Base-by-base conservation (phyloP, 768 basidiomycete genomes). In the Suillus fuscotomentosus region DNA sequence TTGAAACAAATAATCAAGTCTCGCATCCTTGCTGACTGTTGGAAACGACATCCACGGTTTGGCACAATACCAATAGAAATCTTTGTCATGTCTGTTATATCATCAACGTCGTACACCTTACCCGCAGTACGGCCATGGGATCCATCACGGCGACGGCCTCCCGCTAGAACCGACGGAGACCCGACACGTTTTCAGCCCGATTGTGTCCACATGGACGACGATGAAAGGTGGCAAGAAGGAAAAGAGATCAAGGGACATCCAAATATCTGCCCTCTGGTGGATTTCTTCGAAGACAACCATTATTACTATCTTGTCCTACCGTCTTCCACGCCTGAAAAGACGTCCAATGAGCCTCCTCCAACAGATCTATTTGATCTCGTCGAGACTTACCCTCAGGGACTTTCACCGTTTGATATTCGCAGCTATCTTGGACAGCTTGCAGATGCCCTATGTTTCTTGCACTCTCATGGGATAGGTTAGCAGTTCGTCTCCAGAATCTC, bases 1-100 rank as follows among this genome's bases (percentile, higher is more conserved):
- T 95, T 99, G 78, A 99, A 99, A 73, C 96, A 97, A 77, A 90
- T 99, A 72, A 96, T 99, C 82, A 99, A 99, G 77, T 95, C 94
- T 55, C 92, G 97, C 60, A 99, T 99, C 65, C 85, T 99, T 60
- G 97, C 97, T 38, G 97, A 99, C 79, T 99, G 97, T 77, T 99
- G 97, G 97, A 99, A 99, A 81, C 93, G 92, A 72, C 97, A 99
- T 75, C 91, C 92, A 50, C 87, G 90, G 66, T 86, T 92, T 75
- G 97, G 97, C 63, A 97, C 97, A 9, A 97, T 99, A 71, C 97
- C 97, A 17, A 97, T 99, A 80, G 97, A 99, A 79, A 97, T 97
- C 31, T 92, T 91, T 73, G 92, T 95, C 72, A 92, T 95, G 93
- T 92, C 92, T 64, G 87, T 91, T 55, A 89, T 94, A 76, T 95